These are phyloP conservation scores for Aspergillus sp. DNA, from an alignment of 2,329 filamentous ascomycete genomes.

Conservation along the genomic window DNA sequence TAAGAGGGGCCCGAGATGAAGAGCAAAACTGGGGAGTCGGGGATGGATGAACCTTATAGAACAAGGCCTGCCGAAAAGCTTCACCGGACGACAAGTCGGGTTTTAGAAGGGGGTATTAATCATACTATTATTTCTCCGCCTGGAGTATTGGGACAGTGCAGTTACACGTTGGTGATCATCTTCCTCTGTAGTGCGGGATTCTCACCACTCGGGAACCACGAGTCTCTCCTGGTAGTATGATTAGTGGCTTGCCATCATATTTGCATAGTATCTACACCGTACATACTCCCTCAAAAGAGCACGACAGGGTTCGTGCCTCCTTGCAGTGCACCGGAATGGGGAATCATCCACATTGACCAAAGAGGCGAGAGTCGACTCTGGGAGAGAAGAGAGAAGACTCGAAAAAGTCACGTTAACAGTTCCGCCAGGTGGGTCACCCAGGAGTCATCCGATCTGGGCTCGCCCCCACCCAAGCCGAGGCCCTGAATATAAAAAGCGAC, in stretches of 20 bases:
- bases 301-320: background rate
- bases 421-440: conserved; percentile 2
- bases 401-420: no score
- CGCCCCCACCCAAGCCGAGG: conserved; percentile 20
- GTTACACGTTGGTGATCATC: background rate
- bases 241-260: background rate
- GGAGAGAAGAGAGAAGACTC: no score
- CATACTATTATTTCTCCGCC: conserved; percentile 1
- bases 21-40: background rate
- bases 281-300: background rate
- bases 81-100: conserved; percentile 9
- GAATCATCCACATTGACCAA: no score
- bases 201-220: background rate
- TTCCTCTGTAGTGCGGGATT: background rate
- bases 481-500: background rate
- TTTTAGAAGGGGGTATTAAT: background rate
- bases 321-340: no score
- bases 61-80: conserved; percentile 4
- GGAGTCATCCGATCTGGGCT: conserved; percentile 19
- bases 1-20: background rate
- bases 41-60: background rate
- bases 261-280: conserved; percentile 2
- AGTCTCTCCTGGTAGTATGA: background rate
- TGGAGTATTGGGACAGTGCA: background rate
- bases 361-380: no score